A percentile compares a stretch with the other conserved stretches of the same genome.
Evolutionary conservation across 2,329 filamentous ascomycete species (phyloP).

Genomic region (Neopestalotiopsis rosae): DNA sequence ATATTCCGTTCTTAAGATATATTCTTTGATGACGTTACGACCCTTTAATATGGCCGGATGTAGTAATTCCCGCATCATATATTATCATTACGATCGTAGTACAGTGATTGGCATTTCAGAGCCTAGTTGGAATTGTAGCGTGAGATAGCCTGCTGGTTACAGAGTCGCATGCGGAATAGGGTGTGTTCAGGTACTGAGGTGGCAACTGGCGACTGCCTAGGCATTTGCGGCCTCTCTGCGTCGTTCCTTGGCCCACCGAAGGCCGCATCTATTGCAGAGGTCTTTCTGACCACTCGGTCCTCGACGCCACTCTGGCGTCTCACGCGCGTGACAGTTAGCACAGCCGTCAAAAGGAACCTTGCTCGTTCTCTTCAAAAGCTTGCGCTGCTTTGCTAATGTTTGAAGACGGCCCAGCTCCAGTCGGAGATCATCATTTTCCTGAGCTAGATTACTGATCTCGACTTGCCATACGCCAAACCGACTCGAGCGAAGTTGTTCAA

Average conservation of each 20-base stretch:
- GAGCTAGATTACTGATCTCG: neutral
- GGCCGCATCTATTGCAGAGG: slow-evolving; percentile 88
- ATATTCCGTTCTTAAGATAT: no score
- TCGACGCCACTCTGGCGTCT: slow-evolving; percentile 88
- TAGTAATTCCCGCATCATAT: no score
- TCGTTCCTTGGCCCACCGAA: slow-evolving; percentile 79
- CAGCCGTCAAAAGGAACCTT: slow-evolving; percentile 68
- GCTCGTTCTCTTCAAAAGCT: neutral
- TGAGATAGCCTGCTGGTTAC: no score
- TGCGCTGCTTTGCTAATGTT: neutral
- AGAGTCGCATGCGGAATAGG: no score
- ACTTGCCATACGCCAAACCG: neutral
- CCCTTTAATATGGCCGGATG: no score
- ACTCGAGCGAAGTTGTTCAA: neutral
- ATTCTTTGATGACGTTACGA: no score
- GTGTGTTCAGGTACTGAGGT: no score
- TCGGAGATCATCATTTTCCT: neutral
- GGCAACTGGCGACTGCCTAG: no score
- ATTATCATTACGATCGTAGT: no score
- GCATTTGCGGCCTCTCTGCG: neutral
- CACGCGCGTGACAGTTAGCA: slow-evolving; percentile 83
- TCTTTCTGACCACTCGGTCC: slow-evolving; percentile 88
- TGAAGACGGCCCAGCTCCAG: neutral
- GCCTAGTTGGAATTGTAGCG: no score
- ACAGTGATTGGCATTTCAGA: no score